A percentile compares a stretch with the other conserved stretches of the same genome.
Evolutionary conservation across 169 alveolate genomes (phyloP).

Genomic region (Plasmodium vivax): DNA sequence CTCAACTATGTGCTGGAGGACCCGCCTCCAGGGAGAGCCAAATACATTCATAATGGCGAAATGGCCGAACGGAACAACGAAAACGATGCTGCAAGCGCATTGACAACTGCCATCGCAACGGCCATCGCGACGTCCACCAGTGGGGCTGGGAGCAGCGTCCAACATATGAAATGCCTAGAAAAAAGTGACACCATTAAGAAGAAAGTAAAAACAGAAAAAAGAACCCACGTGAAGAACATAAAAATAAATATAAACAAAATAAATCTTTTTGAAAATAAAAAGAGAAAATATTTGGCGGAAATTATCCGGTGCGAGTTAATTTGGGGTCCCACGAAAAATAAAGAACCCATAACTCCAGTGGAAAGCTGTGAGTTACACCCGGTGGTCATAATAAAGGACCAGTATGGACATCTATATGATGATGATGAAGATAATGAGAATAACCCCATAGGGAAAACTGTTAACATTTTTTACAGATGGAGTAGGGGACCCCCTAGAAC

Average conservation of each 20-base stretch:
- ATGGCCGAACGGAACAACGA: background rate
- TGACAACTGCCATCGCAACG: background rate
- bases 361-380: constrained; percentile 87
- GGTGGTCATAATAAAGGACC: constrained; percentile 81
- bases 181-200: background rate
- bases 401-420: constrained; percentile 79
- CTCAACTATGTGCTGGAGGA: background rate
- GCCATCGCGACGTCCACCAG: background rate
- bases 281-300: constrained; percentile 61
- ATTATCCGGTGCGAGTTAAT: constrained; percentile 79
- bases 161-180: background rate
- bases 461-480: constrained; percentile 82
- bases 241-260: background rate
- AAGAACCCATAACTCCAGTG: constrained; percentile 84
- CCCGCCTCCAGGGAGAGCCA: background rate
- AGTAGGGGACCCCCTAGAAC: constrained; percentile 86
- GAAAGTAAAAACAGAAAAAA: background rate
- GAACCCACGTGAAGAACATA: background rate
- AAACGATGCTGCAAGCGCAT: background rate
- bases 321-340: constrained; percentile 77
- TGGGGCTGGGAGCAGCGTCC: background rate
- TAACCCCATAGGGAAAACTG: constrained; percentile 75
- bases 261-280: constrained; percentile 3
- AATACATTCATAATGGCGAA: background rate
- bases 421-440: constrained; percentile 78